Conservation (phyloP, 202 grass and related monocot species). For the Bolboschoenoplectus hybrid region DNA sequence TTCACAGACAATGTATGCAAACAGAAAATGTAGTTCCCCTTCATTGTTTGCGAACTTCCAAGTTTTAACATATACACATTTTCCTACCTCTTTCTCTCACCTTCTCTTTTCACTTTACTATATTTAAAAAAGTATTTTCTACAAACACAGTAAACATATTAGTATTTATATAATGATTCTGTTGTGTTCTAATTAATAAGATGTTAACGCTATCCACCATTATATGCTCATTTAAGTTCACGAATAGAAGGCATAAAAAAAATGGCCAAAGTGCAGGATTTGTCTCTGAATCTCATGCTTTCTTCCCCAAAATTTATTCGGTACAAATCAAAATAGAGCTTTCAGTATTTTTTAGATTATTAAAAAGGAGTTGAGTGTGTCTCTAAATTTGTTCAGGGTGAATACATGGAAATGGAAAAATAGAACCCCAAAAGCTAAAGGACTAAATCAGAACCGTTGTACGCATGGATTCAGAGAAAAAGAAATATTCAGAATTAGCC, state of each 20-base stretch:
- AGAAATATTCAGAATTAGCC: slow-evolving; percentile 17
- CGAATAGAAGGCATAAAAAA: background rate
- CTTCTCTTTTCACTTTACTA: background rate
- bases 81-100: background rate
- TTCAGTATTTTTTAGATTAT: background rate
- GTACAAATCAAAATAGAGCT: background rate
- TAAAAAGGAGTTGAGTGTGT: background rate
- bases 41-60: background rate
- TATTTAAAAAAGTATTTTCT: background rate
- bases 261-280: background rate
- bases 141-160: background rate
- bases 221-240: background rate
- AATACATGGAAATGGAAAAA: background rate
- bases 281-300: slow-evolving; percentile 8
- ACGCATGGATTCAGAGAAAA: background rate
- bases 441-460: background rate
- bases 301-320: background rate
- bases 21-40: background rate
- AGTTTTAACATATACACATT: background rate
- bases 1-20: background rate
- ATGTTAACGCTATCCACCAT: background rate
- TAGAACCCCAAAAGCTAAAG: background rate
- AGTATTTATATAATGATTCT: background rate
- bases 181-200: background rate
- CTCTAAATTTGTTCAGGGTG: background rate